Conservation (phyloP, 2,329 filamentous ascomycete genomes). For the Pseudogymnoascus sp. region DNA sequence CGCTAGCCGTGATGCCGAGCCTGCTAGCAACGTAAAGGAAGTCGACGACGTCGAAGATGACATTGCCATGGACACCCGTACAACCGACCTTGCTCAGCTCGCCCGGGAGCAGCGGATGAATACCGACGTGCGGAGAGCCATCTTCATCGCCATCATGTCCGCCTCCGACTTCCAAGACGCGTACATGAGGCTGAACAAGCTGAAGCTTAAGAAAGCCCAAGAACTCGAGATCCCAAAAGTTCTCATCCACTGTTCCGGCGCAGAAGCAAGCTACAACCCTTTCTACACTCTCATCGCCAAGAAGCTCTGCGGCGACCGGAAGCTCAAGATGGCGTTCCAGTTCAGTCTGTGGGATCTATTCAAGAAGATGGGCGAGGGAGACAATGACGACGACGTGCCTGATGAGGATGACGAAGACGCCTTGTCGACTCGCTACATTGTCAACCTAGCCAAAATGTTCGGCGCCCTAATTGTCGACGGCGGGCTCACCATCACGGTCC, state of each 20-base stretch:
- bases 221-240: conserved; percentile 82
- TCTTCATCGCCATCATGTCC: conserved; percentile 86
- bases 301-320: conserved; percentile 66
- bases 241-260: conserved; percentile 76
- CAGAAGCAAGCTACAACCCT: conserved; percentile 79
- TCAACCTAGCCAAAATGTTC: conserved; percentile 62
- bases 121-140: conserved; percentile 46
- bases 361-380: conserved; percentile 71
- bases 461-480: conserved; percentile 54
- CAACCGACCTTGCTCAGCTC: conserved; percentile 28
- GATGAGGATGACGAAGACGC: conserved; percentile 48
- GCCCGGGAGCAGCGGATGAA: conserved; percentile 32
- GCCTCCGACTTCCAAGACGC: conserved; percentile 79
- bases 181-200: conserved; percentile 67
- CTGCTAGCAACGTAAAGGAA: conserved; percentile 24
- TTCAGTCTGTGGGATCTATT: conserved; percentile 83
- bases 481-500: conserved; percentile 48
- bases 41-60: conserved; percentile 6
- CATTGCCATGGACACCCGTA: conserved; percentile 15
- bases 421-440: conserved; percentile 49
- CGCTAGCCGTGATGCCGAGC: conserved; percentile 26
- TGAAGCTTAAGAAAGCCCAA: conserved; percentile 78
- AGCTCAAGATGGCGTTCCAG: conserved; percentile 76
- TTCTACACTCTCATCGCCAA: conserved; percentile 86
- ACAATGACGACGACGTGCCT: conserved; percentile 52